These are phyloP conservation scores for Annulohypoxylon moriforme DNA, from an alignment of 495 filamentous ascomycete genomes.

Conservation along the genomic window DNA sequence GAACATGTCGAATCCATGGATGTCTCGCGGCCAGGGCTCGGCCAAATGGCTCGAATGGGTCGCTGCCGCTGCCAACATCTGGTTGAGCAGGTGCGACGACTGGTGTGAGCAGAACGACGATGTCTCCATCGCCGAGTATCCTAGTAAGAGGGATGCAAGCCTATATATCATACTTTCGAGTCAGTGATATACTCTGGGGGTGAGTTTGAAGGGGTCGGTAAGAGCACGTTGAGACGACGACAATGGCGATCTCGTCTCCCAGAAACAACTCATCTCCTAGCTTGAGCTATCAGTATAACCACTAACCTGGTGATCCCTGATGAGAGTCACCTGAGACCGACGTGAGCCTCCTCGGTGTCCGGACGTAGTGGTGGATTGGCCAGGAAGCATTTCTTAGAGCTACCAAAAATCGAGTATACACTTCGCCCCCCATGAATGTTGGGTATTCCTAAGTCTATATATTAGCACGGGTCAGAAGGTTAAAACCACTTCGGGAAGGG, in stretches of 20 bases:
- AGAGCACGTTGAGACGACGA: conserved; percentile 14
- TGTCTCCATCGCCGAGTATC: conserved; percentile 57
- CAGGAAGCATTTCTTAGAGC: conserved; percentile 46
- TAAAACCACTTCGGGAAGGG: not conserved
- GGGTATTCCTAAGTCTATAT: conserved; percentile 40
- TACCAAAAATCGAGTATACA: conserved; percentile 37
- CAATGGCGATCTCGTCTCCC: not conserved
- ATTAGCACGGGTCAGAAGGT: conserved; percentile 32
- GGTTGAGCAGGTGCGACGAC: conserved; percentile 61
- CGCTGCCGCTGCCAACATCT: conserved; percentile 48
- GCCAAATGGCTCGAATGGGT: conserved; percentile 72
- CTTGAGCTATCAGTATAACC: not conserved
- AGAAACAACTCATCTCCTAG: not conserved
- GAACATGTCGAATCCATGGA: conserved; percentile 68
- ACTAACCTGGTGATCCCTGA: conserved; percentile 45
- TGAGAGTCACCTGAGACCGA: conserved; percentile 45
- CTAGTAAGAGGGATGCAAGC: conserved; percentile 56
- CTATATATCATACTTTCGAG: conserved; percentile 34
- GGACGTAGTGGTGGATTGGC: conserved; percentile 38
- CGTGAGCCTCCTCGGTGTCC: conserved; percentile 46
- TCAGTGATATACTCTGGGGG: conserved; percentile 17
- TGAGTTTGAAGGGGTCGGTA: not conserved
- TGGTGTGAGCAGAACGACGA: conserved; percentile 69
- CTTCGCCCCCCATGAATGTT: conserved; percentile 42
- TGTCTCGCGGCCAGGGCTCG: conserved; percentile 65